Evolutionary conservation across 306 rosid genomes (phyloP).

Genomic region (Lathyrus aphaca): DNA sequence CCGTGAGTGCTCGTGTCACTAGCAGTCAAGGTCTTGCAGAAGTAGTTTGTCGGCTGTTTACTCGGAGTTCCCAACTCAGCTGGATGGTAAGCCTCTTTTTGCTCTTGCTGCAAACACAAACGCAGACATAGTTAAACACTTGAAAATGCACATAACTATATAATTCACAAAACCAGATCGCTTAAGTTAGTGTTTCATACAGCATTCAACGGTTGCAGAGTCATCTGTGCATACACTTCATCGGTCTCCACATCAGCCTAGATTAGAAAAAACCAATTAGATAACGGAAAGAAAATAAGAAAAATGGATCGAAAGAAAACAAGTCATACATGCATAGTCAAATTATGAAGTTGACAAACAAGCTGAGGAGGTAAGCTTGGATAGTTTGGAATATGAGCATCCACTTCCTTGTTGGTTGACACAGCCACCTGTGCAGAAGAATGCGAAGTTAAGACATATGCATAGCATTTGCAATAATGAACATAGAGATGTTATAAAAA

Average conservation of each 20-base stretch:
- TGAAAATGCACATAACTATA: constrained; percentile 23
- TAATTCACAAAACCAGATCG: constrained; percentile 18
- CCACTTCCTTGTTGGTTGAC: constrained; percentile 93
- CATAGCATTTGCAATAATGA: constrained; percentile 21
- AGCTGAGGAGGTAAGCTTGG: constrained; percentile 97
- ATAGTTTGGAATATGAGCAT: constrained; percentile 85
- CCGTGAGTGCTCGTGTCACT: constrained; percentile 99
- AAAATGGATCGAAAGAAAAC: constrained; percentile 15
- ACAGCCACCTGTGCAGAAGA: constrained; percentile 72
- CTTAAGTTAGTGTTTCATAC: constrained; percentile 49
- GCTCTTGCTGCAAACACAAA: constrained; percentile 75
- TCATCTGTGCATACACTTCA: constrained; percentile 95
- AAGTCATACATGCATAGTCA: constrained; percentile 91
- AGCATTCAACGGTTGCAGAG: constrained; percentile 86
- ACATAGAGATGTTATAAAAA: neutral
- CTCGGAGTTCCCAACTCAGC: constrained; percentile 85
- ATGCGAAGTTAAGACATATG: constrained; percentile 7
- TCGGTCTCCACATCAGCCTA: constrained; percentile 95
- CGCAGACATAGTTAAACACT: constrained; percentile 31
- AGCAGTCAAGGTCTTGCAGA: constrained; percentile 95
- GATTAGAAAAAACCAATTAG: constrained; percentile 27
- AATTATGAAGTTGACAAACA: constrained; percentile 91
- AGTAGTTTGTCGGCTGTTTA: constrained; percentile 94
- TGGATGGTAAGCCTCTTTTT: constrained; percentile 90
- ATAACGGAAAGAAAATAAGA: constrained; percentile 18